These are phyloP conservation scores for Aspergillus viridinutans DNA, from an alignment of 2,329 filamentous ascomycete species.

Conservation along the genomic window DNA sequence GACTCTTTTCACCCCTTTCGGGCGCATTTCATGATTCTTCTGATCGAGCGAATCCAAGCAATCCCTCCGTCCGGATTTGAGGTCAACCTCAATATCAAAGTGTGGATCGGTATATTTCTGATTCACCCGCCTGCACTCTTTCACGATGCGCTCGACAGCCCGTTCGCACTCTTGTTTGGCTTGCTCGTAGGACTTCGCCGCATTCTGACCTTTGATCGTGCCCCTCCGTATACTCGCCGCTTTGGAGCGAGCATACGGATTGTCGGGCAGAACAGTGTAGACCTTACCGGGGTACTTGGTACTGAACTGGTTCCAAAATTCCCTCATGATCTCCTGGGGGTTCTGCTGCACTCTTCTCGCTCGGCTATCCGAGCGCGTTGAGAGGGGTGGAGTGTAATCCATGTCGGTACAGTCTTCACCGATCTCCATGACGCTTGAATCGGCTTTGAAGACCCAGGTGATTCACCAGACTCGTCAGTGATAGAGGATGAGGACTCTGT, in stretches of 20 bases:
- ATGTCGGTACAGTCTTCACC: slow-evolving; percentile 27
- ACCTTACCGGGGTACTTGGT: slow-evolving; percentile 69
- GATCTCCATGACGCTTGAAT: slow-evolving; percentile 20
- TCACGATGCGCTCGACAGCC: slow-evolving; percentile 55
- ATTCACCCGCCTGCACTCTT: slow-evolving; percentile 69
- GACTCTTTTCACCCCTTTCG: slow-evolving; percentile 72
- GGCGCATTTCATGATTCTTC: slow-evolving; percentile 43
- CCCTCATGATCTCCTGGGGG: slow-evolving; percentile 65
- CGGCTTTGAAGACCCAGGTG: background rate
- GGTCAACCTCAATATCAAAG: slow-evolving; percentile 76
- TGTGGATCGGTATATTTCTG: slow-evolving; percentile 83
- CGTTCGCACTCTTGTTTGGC: slow-evolving; percentile 64
- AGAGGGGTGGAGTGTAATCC: slow-evolving; percentile 20
- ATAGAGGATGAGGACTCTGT: background rate
- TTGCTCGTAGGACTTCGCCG: slow-evolving; percentile 66
- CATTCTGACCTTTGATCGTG: slow-evolving; percentile 52
- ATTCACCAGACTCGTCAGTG: background rate
- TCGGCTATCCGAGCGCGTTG: slow-evolving; percentile 31
- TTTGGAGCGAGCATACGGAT: slow-evolving; percentile 59
- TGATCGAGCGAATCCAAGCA: slow-evolving; percentile 48
- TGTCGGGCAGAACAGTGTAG: slow-evolving; percentile 66
- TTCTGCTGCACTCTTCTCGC: slow-evolving; percentile 46
- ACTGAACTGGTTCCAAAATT: slow-evolving; percentile 70
- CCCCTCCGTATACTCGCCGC: slow-evolving; percentile 54
- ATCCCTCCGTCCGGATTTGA: slow-evolving; percentile 55